These are phyloP conservation scores for Arthrocladium fulminans DNA, from an alignment of 2,329 filamentous ascomycete genomes.

Conservation along the genomic window DNA sequence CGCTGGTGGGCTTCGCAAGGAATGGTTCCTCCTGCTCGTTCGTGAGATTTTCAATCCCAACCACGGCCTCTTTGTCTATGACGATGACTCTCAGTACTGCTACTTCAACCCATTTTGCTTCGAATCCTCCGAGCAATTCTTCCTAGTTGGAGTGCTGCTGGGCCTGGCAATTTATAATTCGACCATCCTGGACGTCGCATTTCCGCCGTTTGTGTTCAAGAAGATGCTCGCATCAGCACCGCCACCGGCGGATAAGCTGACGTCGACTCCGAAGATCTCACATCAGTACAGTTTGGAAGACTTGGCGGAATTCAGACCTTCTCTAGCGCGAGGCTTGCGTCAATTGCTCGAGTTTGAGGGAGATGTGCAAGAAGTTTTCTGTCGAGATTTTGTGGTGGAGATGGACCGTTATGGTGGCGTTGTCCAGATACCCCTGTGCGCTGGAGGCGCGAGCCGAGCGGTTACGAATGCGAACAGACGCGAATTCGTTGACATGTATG, in stretches of 20 bases:
- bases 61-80: constrained; percentile 86
- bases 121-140: constrained; percentile 86
- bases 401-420: constrained; percentile 66
- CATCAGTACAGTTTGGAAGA: constrained; percentile 74
- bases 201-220: constrained; percentile 82
- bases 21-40: constrained; percentile 86
- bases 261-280: constrained; percentile 45
- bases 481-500: constrained; percentile 80
- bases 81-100: constrained; percentile 81
- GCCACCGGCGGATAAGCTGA: constrained; percentile 46
- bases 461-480: constrained; percentile 78
- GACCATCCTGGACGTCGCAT: constrained; percentile 77
- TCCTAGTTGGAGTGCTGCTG: constrained; percentile 76
- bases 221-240: constrained; percentile 74
- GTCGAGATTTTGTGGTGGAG: constrained; percentile 70
- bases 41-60: constrained; percentile 86
- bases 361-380: constrained; percentile 71
- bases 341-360: constrained; percentile 75
- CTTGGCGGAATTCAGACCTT: constrained; percentile 70
- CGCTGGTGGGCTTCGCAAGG: constrained; percentile 79
- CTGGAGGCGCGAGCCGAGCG: constrained; percentile 60
- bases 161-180: constrained; percentile 92
- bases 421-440: constrained; percentile 60
- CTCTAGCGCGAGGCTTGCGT: constrained; percentile 64
- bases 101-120: constrained; percentile 90